Base-by-base conservation (phyloP, 2,329 filamentous ascomycete species). In the Phyllosticta citrichinensis region DNA sequence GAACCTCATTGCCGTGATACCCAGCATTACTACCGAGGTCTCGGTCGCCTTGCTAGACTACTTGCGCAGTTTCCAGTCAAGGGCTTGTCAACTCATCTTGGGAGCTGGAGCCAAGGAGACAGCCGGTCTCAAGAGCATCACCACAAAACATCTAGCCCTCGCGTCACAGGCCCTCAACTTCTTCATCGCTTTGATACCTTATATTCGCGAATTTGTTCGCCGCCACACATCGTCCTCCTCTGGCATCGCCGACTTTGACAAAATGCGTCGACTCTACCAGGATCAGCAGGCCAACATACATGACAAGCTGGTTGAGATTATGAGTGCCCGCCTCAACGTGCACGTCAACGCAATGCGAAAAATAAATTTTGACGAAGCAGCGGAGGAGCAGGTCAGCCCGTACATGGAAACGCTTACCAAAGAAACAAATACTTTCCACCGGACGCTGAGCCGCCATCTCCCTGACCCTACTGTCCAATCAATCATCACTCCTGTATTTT, bases 61-160 rank as follows among this genome's bases (percentile, higher is more conserved):
- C 69, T 81, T 97, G 14, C 89, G 94, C 65, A 81, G 96, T 3
- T 99, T 97, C 80, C 97, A 99, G 73, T 97, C 91, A 2, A 87
- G 94, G 20, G 92, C 92, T 62, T 95, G 89, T n/a, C 94, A 99
- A 71, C 83, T 99, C 62, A 97, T 99, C 65, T 85, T 99, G 6
- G 94, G 94, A 1, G 94, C 94, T 1, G 94, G 94, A 4, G 94
- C 94, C 3, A 97, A 90, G 5, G 82, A 85, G 40, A 91, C 88
- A 14, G 94, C 92, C 1, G 93, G 93, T 0, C 79, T 99, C 20
- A 96, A 91, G 72, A 97, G 97, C 69, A 99, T 99, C 71, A 96
- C 90, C 0, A 96, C 94, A 0, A 94, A 94, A 68, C 93, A 99
- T 74, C 82, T 99, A 1, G 92, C 94, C 0, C 84, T 97, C 19